Conservation (phyloP, 345 rosid species). For the Balakata baccata region DNA sequence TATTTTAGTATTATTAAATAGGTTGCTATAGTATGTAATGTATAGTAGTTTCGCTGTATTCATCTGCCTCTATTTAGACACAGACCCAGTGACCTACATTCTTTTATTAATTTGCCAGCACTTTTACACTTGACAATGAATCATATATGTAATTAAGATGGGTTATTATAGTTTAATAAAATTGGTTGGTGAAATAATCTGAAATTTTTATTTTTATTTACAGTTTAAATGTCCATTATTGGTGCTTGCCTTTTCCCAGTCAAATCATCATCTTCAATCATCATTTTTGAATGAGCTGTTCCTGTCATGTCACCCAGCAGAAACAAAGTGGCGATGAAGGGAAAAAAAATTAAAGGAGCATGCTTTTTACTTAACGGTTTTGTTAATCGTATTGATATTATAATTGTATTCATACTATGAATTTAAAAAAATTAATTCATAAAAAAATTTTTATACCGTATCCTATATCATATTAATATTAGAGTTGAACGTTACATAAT, state of each 20-base stretch:
- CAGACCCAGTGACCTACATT: background rate
- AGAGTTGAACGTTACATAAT: no score
- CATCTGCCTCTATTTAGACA: background rate
- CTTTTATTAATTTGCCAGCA: background rate
- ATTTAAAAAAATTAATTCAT: no score
- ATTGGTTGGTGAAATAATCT: background rate
- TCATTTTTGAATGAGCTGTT: slow-evolving; percentile 54
- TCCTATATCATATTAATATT: no score
- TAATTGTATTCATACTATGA: no score
- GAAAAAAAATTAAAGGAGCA: background rate
- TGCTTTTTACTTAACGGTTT: no score
- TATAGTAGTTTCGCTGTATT: background rate
- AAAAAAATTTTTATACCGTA: no score
- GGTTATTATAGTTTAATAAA: background rate
- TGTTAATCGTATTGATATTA: no score
- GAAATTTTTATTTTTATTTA: background rate
- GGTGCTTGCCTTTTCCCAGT: slow-evolving; percentile 42
- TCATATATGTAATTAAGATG: no score
- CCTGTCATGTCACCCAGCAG: slow-evolving; percentile 49
- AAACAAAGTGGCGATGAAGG: slow-evolving; percentile 1
- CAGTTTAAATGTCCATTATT: slow-evolving; percentile 35
- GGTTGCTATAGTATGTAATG: no score
- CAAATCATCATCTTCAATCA: slow-evolving; percentile 56
- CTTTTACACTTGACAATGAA: no score
- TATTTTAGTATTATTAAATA: background rate